Conservation (phyloP, 805 yeast species). For the Ogataea wickerhamii region DNA sequence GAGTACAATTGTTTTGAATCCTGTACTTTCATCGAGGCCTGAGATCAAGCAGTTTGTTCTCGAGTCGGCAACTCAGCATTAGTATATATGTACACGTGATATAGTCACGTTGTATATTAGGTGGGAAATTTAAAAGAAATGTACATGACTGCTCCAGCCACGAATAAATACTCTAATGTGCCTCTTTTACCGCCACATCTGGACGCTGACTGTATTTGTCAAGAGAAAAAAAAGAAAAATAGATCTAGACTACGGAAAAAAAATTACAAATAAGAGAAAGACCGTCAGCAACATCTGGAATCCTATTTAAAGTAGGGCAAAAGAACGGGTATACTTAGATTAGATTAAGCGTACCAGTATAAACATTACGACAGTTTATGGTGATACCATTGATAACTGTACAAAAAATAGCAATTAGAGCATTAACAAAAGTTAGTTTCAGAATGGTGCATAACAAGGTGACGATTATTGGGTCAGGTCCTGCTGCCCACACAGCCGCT, state of each 20-base stretch:
- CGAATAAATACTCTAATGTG: no score
- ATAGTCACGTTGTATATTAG: no score
- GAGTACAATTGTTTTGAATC: slow-evolving; percentile 50
- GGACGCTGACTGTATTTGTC: no score
- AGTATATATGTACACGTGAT: no score
- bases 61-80: no score
- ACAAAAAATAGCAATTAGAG: slow-evolving; percentile 3
- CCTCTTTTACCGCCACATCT: no score
- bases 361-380: no score
- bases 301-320: not conserved
- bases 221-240: no score
- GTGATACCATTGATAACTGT: not conserved
- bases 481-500: slow-evolving; percentile 99
- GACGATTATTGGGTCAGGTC: slow-evolving; percentile 93
- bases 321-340: no score
- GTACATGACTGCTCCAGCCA: no score
- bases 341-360: no score
- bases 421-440: slow-evolving; percentile 6
- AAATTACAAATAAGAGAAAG: slow-evolving; percentile 7
- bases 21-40: slow-evolving; percentile 37
- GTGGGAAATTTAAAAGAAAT: no score
- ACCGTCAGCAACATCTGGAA: not conserved
- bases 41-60: slow-evolving; percentile 40
- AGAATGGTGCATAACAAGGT: slow-evolving; percentile 83
- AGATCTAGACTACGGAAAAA: slow-evolving; percentile 6